These are phyloP conservation scores for Pseudocercospora fuligena DNA, from an alignment of 2,329 filamentous ascomycete species.

Conservation along the genomic window DNA sequence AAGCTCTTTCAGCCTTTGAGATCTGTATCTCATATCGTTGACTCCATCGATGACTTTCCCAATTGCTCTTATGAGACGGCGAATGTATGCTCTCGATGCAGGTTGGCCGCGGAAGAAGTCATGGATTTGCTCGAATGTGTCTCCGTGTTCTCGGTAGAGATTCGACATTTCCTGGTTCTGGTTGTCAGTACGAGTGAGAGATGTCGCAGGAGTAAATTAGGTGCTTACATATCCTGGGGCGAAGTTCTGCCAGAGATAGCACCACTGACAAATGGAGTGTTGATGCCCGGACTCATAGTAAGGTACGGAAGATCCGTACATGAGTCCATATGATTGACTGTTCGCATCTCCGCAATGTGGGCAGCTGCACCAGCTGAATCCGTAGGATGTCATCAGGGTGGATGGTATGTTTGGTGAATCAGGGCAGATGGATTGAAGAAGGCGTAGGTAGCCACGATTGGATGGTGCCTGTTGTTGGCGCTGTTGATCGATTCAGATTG, in stretches of 20 bases:
- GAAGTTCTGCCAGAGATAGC: constrained; percentile 15
- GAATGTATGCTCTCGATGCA: neutral
- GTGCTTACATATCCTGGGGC: constrained; percentile 16
- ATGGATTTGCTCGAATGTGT: constrained; percentile 17
- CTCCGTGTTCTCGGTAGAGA: constrained; percentile 8
- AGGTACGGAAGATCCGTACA: constrained; percentile 9
- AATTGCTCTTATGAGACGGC: constrained; percentile 9
- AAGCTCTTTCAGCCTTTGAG: constrained; percentile 9
- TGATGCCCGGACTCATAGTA: constrained; percentile 15
- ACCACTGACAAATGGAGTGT: constrained; percentile 16
- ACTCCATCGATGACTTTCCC: constrained; percentile 13
- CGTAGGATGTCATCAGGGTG: constrained; percentile 13
- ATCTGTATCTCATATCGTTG: constrained; percentile 17
- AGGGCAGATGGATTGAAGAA: neutral
- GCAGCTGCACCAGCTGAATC: constrained; percentile 21
- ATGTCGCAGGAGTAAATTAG: no score
- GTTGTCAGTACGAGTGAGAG: neutral
- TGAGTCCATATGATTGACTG: neutral
- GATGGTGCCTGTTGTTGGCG: neutral
- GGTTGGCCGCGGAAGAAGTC: constrained; percentile 10
- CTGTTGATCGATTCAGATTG: neutral
- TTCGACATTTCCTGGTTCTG: constrained; percentile 14
- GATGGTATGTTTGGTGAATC: constrained; percentile 8
- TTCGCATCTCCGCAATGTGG: constrained; percentile 11
- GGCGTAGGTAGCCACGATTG: constrained; percentile 13